Evolutionary conservation across 805 yeast genomes (phyloP).

Genomic region (Metschnikowia lachancei): DNA sequence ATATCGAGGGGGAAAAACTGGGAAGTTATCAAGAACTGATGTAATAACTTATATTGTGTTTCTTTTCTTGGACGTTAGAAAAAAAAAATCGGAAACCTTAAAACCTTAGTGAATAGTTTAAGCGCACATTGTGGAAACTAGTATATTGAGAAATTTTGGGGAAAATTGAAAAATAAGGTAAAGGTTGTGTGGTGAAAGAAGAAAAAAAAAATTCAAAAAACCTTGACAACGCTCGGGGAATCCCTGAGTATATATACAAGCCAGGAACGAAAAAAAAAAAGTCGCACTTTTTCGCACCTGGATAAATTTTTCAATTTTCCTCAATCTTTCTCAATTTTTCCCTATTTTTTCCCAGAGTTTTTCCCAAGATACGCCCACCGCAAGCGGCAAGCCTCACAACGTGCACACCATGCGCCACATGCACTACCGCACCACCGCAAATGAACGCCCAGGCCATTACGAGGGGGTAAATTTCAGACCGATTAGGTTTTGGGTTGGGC

Average conservation of each 20-base stretch:
- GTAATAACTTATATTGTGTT: slow-evolving; percentile 20
- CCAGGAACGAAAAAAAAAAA: slow-evolving; percentile 11
- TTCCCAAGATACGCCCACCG: slow-evolving; percentile 7
- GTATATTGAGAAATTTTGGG: slow-evolving; percentile 10
- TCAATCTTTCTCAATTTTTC: neutral
- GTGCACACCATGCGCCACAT: too few relatives aligned
- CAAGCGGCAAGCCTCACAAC: neutral
- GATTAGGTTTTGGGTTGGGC: neutral
- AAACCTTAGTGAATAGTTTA: slow-evolving; percentile 26
- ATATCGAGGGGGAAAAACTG: slow-evolving; percentile 24
- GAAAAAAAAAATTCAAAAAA: neutral
- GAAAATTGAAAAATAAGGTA: slow-evolving; percentile 10
- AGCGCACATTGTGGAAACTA: slow-evolving; percentile 34
- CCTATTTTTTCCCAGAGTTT: too few relatives aligned
- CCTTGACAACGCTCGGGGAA: neutral
- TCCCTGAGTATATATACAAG: slow-evolving; percentile 12
- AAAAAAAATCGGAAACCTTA: slow-evolving; percentile 23
- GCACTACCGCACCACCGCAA: neutral
- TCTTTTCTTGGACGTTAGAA: slow-evolving; percentile 15
- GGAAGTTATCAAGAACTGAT: slow-evolving; percentile 27
- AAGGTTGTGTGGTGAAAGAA: slow-evolving; percentile 8
- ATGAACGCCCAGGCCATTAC: neutral
- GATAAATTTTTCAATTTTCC: slow-evolving; percentile 2
- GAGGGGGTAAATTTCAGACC: neutral
- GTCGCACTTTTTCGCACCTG: slow-evolving; percentile 7